A percentile compares a stretch with the other conserved stretches of the same genome.
Evolutionary conservation across 768 basidiomycete genomes (phyloP).

Genomic region (Phanerochaete carnosa): DNA sequence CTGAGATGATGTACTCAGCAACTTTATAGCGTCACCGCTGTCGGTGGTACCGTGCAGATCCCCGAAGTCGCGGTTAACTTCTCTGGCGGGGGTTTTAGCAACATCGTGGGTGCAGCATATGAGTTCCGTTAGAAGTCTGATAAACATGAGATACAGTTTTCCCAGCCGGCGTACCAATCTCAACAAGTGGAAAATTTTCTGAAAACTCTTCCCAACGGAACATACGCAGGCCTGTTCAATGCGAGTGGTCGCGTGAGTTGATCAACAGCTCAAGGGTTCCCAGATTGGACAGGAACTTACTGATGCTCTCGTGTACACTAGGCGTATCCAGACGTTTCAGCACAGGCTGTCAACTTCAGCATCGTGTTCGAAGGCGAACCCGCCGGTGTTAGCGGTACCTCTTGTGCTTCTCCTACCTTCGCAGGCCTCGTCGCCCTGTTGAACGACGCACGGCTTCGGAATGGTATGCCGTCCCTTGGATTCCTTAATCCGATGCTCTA

Average conservation of each 20-base stretch:
- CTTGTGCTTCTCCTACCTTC: slow-evolving; percentile 62
- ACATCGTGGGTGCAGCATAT: slow-evolving; percentile 42
- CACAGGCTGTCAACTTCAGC: slow-evolving; percentile 49
- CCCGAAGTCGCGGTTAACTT: slow-evolving; percentile 60
- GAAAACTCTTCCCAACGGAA: slow-evolving; percentile 39
- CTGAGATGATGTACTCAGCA: neutral
- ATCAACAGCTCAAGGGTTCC: neutral
- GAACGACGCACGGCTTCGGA: slow-evolving; percentile 31
- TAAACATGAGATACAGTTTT: slow-evolving; percentile 35
- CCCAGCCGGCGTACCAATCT: slow-evolving; percentile 53
- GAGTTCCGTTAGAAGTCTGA: neutral
- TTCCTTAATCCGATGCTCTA: slow-evolving; percentile 38
- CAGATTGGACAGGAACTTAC: neutral
- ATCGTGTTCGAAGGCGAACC: slow-evolving; percentile 41
- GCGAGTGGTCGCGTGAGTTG: slow-evolving; percentile 49
- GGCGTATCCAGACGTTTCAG: slow-evolving; percentile 67
- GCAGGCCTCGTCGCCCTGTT: slow-evolving; percentile 61
- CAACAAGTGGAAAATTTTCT: slow-evolving; percentile 43
- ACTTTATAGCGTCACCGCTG: slow-evolving; percentile 56
- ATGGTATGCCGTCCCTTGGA: slow-evolving; percentile 29
- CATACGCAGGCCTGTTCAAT: slow-evolving; percentile 60
- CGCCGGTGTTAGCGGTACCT: slow-evolving; percentile 56
- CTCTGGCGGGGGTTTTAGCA: slow-evolving; percentile 75
- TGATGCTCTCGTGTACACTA: slow-evolving; percentile 11
- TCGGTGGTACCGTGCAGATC: slow-evolving; percentile 59